Conservation (phyloP, 2,329 filamentous ascomycete species). For the Orbilia ellipsospora region DNA sequence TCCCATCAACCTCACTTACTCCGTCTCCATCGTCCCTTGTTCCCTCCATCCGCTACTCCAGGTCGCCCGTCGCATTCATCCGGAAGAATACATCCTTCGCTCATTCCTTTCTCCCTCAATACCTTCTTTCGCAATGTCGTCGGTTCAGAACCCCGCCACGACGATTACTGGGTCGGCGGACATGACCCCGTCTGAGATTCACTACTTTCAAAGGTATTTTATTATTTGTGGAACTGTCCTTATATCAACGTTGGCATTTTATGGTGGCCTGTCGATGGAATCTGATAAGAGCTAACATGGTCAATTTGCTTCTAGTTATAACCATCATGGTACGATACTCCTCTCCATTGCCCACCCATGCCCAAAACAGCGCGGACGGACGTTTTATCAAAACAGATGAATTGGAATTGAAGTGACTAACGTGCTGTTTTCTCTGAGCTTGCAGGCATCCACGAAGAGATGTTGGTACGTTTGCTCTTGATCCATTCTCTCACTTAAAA, state of each 20-base stretch:
- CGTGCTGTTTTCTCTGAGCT: constrained; percentile 8
- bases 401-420: constrained; percentile 3
- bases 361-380: neutral
- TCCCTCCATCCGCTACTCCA: neutral
- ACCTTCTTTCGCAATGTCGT: constrained; percentile 15
- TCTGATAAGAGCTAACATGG: constrained; percentile 17
- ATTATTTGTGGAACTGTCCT: constrained; percentile 54
- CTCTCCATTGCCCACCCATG: neutral
- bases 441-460: constrained; percentile 93
- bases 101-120: neutral
- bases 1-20: constrained; percentile 10
- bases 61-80: neutral
- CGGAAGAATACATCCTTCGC: neutral
- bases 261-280: constrained; percentile 15
- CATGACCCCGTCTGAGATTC: constrained; percentile 94
- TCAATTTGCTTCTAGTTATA: constrained; percentile 74
- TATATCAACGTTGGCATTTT: neutral
- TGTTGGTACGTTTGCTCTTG: constrained; percentile 77
- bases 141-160: constrained; percentile 70
- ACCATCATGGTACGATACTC: constrained; percentile 85
- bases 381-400: too few species aligned
- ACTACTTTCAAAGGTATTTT: constrained; percentile 95
- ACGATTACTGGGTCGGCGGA: constrained; percentile 59
- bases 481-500: constrained; percentile 54
- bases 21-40: constrained; percentile 2